Percentiles rank a stretch among this genome's conserved stretches.
phyloP scores from a whole-genome alignment of 2,329 filamentous ascomycete genomes.

The Metarhizium guizhouense region DNA sequence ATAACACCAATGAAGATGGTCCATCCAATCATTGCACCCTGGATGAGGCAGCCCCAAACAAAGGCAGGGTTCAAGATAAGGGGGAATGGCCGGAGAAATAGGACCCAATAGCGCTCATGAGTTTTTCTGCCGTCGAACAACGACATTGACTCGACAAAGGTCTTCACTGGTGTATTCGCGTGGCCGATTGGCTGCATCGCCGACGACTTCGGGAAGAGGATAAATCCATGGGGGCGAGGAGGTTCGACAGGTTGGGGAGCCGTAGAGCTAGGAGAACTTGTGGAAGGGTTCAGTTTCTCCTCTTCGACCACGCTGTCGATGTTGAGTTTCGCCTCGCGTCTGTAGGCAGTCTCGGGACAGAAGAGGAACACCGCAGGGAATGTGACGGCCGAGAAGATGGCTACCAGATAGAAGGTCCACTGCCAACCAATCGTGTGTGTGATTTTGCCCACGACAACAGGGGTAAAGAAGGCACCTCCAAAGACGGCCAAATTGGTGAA shows the following conservation, averaged over 20 bases:
- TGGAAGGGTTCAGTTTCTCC: constrained; percentile 7
- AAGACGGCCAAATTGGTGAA: constrained; percentile 54
- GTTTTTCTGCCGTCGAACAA: constrained; percentile 79
- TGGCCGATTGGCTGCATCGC: constrained; percentile 26
- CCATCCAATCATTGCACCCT: constrained; percentile 90
- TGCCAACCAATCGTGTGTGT: constrained; percentile 67
- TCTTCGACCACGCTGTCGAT: constrained; percentile 32
- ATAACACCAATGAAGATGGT: constrained; percentile 86
- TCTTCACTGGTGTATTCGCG: constrained; percentile 38
- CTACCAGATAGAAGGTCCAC: constrained; percentile 83
- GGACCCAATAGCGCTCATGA: constrained; percentile 60
- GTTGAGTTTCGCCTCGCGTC: constrained; percentile 57
- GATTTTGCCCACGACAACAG: constrained; percentile 85
- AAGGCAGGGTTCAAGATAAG: constrained; percentile 80
- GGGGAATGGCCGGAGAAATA: constrained; percentile 66
- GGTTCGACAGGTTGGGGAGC: constrained; percentile 1
- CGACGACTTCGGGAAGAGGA: constrained; percentile 21
- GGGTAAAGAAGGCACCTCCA: constrained; percentile 56
- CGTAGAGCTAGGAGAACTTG: neutral
- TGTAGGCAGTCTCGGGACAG: constrained; percentile 77
- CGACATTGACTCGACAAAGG: constrained; percentile 51
- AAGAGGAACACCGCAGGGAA: constrained; percentile 67
- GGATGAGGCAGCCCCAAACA: constrained; percentile 69
- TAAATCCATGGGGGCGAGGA: constrained; percentile 16
- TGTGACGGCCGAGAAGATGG: constrained; percentile 68